Evolutionary conservation across 306 rosid genomes (phyloP).

Genomic region (Begonia loranthoides): DNA sequence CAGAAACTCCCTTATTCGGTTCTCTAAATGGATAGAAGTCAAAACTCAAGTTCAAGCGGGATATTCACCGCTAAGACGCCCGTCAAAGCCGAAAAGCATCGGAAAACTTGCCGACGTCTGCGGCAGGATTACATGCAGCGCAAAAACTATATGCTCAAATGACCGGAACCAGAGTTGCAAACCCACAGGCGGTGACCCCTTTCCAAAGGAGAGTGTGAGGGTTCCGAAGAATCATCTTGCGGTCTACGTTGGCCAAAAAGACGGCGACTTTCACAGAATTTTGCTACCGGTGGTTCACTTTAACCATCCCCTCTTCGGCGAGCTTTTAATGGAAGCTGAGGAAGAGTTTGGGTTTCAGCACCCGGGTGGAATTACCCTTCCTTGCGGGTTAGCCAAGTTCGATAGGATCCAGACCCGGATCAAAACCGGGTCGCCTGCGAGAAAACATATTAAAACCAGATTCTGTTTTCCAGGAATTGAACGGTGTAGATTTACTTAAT

Average conservation of each 20-base stretch:
- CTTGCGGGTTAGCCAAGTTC: conserved; percentile 62
- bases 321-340: conserved; percentile 61
- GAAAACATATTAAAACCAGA: conserved; percentile 3
- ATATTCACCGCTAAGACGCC: conserved; percentile 8
- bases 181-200: conserved; percentile 25
- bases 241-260: conserved; percentile 72
- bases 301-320: conserved; percentile 75
- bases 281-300: conserved; percentile 78
- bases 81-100: conserved; percentile 11
- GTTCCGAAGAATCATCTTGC: conserved; percentile 86
- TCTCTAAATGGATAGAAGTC: conserved; percentile 28
- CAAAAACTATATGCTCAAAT: conserved; percentile 27
- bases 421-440: conserved; percentile 32
- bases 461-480: too few relatives aligned
- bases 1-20: conserved; percentile 34
- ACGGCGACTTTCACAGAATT: conserved; percentile 58
- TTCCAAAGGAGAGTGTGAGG: conserved; percentile 1
- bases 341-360: conserved; percentile 61
- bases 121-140: conserved; percentile 27
- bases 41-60: conserved; percentile 16
- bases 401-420: conserved; percentile 66
- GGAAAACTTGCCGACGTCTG: conserved; percentile 49
- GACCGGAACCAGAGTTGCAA: conserved; percentile 24
- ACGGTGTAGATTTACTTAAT: too few relatives aligned
- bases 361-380: conserved; percentile 77